phyloP scores from a whole-genome alignment of 2,329 filamentous ascomycete species.

The Aureobasidium pullulans region DNA sequence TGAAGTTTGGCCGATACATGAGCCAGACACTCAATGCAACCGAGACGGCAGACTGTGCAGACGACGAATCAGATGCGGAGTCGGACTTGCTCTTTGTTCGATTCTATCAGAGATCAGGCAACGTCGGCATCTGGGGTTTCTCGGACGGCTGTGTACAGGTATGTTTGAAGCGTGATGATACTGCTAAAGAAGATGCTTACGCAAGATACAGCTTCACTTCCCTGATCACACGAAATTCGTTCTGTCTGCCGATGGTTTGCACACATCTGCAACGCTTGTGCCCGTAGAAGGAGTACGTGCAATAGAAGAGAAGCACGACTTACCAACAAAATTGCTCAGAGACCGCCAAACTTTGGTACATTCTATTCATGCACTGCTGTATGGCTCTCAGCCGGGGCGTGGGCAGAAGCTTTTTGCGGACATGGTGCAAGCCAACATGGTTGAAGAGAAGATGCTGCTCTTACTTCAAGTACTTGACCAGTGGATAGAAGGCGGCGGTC shows the following conservation, averaged over 20 bases:
- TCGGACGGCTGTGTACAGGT: constrained; percentile 72
- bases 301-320: constrained; percentile 53
- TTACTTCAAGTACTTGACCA: constrained; percentile 60
- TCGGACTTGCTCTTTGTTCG: constrained; percentile 49
- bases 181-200: neutral
- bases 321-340: constrained; percentile 60
- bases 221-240: constrained; percentile 83
- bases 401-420: constrained; percentile 35
- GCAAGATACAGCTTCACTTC: constrained; percentile 64
- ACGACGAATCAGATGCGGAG: constrained; percentile 1
- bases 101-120: constrained; percentile 75
- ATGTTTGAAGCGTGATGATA: constrained; percentile 20
- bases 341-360: constrained; percentile 65
- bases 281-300: constrained; percentile 62
- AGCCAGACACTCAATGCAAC: constrained; percentile 37
- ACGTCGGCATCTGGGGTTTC: constrained; percentile 76
- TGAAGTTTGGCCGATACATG: constrained; percentile 67
- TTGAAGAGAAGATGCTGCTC: constrained; percentile 68
- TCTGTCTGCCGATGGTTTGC: constrained; percentile 64
- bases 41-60: constrained; percentile 39
- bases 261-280: constrained; percentile 72
- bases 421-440: constrained; percentile 64
- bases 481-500: constrained; percentile 62
- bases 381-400: constrained; percentile 43
- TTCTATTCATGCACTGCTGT: constrained; percentile 64